A percentile compares a stretch with the other conserved stretches of the same genome.
phyloP scores from a whole-genome alignment of 2,329 filamentous ascomycete genomes.

The Phialophora verrucosa region DNA sequence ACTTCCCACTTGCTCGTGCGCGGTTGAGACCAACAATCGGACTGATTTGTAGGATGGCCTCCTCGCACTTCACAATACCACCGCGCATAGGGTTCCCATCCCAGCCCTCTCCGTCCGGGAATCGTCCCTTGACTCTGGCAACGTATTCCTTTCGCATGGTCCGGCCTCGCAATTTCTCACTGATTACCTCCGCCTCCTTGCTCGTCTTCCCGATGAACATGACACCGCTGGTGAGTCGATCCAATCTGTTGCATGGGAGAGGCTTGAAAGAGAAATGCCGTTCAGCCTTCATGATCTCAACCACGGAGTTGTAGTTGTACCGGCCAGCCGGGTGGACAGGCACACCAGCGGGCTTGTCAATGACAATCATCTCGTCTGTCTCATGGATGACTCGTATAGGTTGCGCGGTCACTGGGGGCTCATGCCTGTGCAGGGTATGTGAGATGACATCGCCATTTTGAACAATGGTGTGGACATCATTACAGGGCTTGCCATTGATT shows the following conservation, averaged over 20 bases:
- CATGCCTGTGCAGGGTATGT: slow-evolving; percentile 92
- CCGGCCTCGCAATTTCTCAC: slow-evolving; percentile 75
- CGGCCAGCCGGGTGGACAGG: slow-evolving; percentile 94
- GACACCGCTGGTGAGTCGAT: slow-evolving; percentile 90
- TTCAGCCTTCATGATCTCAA: slow-evolving; percentile 90
- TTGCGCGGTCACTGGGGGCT: slow-evolving; percentile 85
- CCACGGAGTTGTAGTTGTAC: slow-evolving; percentile 93
- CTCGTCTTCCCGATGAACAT: slow-evolving; percentile 96
- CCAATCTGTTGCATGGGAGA: slow-evolving; percentile 86
- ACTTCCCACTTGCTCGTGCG: slow-evolving; percentile 90
- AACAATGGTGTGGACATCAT: slow-evolving; percentile 33
- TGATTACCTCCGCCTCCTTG: slow-evolving; percentile 77
- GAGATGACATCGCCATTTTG: slow-evolving; percentile 86
- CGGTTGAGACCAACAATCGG: slow-evolving; percentile 93
- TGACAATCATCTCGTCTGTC: slow-evolving; percentile 90
- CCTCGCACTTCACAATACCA: slow-evolving; percentile 83
- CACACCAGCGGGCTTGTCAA: slow-evolving; percentile 94
- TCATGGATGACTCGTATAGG: slow-evolving; percentile 86
- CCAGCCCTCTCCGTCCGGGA: slow-evolving; percentile 69
- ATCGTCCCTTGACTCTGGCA: slow-evolving; percentile 86
- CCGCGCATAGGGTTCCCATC: slow-evolving; percentile 35
- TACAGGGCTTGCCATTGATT: slow-evolving; percentile 75
- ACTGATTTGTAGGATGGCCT: slow-evolving; percentile 91
- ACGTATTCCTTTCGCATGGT: slow-evolving; percentile 95
- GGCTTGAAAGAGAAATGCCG: slow-evolving; percentile 64